phyloP scores from a whole-genome alignment of 2,329 filamentous ascomycete species.

The Phyllosticta ampelicida region DNA sequence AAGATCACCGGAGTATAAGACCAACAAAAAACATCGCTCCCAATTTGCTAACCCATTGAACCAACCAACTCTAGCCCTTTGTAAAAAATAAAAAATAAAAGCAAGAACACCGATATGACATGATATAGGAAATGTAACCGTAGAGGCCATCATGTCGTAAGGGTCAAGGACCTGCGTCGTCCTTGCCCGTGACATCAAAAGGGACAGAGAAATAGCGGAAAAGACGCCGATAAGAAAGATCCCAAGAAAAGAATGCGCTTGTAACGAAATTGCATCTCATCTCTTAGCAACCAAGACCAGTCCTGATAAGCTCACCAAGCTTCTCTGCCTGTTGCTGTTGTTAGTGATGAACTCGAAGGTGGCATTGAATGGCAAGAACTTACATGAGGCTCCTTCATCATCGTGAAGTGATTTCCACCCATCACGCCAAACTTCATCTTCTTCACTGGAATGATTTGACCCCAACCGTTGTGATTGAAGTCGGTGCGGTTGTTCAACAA shows the following conservation, averaged over 20 bases:
- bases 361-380: conserved; percentile 15
- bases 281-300: conserved; percentile 25
- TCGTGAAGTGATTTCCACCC: conserved; percentile 64
- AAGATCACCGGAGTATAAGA: neutral
- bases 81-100: too few relatives aligned
- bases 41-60: conserved; percentile 8
- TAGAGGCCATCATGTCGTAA: conserved; percentile 1
- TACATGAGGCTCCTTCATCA: conserved; percentile 56
- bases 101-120: neutral
- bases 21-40: neutral
- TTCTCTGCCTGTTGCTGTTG: conserved; percentile 23
- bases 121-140: neutral
- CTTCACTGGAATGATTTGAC: conserved; percentile 49
- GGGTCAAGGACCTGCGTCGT: neutral
- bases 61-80: neutral
- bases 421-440: conserved; percentile 57
- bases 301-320: conserved; percentile 34
- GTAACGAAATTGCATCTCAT: neutral
- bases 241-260: neutral
- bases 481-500: conserved; percentile 62
- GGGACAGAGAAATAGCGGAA: neutral
- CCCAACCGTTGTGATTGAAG: conserved; percentile 61
- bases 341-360: conserved; percentile 16
- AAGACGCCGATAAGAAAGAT: neutral
- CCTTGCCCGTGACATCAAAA: neutral